Conservation (phyloP, 768 basidiomycete genomes). For the Mycena sanguinolenta region DNA sequence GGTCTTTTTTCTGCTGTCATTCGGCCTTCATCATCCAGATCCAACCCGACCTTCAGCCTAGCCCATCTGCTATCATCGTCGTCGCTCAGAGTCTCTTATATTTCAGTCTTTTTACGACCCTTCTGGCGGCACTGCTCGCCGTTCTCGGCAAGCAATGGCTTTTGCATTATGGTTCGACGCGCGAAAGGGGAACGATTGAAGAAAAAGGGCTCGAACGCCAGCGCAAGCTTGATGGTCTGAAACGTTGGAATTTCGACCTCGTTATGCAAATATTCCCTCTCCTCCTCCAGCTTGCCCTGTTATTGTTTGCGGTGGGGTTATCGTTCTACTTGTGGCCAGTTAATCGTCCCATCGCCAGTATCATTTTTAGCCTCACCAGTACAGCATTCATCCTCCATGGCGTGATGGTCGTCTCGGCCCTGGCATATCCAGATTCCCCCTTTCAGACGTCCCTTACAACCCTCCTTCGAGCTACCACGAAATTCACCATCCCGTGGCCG, state of each 20-base stretch:
- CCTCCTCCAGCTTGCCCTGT: slow-evolving; percentile 2
- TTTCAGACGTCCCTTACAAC: slow-evolving; percentile 9
- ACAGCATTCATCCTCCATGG: not conserved
- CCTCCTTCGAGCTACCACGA: not conserved
- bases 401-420: not conserved
- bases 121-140: not conserved
- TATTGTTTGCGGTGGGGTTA: not conserved
- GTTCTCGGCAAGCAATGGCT: slow-evolving; percentile 20
- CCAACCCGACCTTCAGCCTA: slow-evolving; percentile 5
- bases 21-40: slow-evolving; percentile 17
- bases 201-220: slow-evolving; percentile 15
- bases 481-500: not conserved
- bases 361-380: not conserved
- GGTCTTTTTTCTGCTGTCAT: slow-evolving; percentile 19
- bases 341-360: not conserved
- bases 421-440: not conserved
- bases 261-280: slow-evolving; percentile 15
- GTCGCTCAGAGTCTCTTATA: slow-evolving; percentile 11
- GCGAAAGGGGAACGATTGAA: slow-evolving; percentile 5
- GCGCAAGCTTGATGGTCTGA: slow-evolving; percentile 1
- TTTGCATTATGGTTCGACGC: not conserved
- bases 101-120: slow-evolving; percentile 5
- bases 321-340: slow-evolving; percentile 9
- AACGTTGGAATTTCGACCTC: not conserved
- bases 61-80: not conserved